Evolutionary conservation across 305 asterid genomes (phyloP), one percentile per base, ranked within the genome.

Genomic region (Galium porrigens): DNA sequence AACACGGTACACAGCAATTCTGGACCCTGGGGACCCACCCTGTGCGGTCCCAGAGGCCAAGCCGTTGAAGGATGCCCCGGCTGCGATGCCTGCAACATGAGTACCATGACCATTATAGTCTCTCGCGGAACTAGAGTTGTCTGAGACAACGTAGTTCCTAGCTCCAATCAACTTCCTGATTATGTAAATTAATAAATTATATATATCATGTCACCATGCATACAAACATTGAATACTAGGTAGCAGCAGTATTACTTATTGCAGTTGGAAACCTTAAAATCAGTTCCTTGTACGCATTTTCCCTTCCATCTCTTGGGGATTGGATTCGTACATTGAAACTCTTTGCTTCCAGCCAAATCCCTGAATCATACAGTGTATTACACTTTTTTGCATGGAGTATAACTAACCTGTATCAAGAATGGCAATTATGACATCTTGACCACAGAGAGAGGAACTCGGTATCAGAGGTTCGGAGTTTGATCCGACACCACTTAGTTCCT

Each of bases 291-390:
- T 85, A 80, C 71, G 87, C 97, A 91, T 56, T 58, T 71, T 8
- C 97, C 97, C 53, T 85, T 91, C 97, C 97, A 91, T 55, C 30
- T 64, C 25, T 81, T 10, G 4, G 96, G 96, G 70, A 88, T 76
- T 20, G 86, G 80, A 30, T 80, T 80, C 73, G 88, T 64, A 36
- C 96, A 25, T 18, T 63, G 70, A 88, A 91, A 65, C 98, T 91
- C 79, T 79, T 76, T 0, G 98, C 72, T 74, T 91, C 96, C 0
- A 95, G 98, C 98, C 98, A 91, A 49, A 91, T 88, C 70, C 98
- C 98, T 90, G 81, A 62, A 72, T 61, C 17, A 4, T 3, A 52
- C 18, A 51, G 56, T 1, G 18, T 14, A 44, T 18, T 41, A 41
- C 51, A 44, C 51, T 44, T 41, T 41, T n/a, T n/a, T 6, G 1